Conservation (phyloP, 257 asterid species). For the Solanum neorickii region DNA sequence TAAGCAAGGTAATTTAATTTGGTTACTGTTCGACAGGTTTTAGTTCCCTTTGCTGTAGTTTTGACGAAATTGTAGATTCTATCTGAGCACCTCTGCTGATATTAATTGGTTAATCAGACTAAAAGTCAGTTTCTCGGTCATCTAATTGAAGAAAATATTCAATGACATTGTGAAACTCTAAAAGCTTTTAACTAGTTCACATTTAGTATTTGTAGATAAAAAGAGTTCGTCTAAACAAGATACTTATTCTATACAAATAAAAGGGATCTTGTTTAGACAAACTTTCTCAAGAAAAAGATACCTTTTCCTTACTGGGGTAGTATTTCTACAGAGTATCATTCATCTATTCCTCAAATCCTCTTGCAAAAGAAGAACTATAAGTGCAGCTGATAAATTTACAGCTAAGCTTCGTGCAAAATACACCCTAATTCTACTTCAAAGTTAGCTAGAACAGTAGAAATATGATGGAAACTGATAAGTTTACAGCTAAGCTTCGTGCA, state of each 20-base stretch:
- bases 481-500: background rate
- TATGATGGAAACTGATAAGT: background rate
- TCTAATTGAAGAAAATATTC: background rate
- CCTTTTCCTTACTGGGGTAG: background rate
- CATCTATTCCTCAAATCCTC: background rate
- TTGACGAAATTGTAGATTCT: background rate
- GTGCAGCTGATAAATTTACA: background rate
- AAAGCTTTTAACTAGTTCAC: background rate
- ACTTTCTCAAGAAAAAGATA: background rate
- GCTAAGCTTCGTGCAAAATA: background rate
- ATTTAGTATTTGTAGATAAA: background rate
- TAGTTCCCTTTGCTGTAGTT: background rate
- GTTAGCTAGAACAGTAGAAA: background rate
- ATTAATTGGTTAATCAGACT: background rate
- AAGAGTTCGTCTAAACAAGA: background rate
- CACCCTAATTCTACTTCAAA: background rate
- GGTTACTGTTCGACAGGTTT: background rate
- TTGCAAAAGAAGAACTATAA: background rate
- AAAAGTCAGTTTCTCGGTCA: background rate
- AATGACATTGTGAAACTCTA: background rate
- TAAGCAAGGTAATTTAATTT: background rate
- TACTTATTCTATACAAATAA: background rate
- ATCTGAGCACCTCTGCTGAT: background rate
- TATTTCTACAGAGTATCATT: background rate
- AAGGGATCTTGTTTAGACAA: background rate